These are phyloP conservation scores for Diversispora eburnea DNA, from an alignment of 192 early-diverging fungal species.

Conservation along the genomic window DNA sequence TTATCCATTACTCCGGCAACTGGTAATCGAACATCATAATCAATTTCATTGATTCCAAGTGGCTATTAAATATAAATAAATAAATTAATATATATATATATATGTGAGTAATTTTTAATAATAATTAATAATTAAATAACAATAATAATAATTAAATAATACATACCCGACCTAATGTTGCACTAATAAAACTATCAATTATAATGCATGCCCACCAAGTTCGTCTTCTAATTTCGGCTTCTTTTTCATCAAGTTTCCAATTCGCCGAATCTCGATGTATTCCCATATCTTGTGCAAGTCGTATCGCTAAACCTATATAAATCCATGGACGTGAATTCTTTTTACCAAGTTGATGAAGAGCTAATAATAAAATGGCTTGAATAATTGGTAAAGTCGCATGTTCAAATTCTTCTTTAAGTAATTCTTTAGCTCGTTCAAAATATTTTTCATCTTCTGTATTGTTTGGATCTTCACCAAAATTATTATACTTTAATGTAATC, in stretches of 20 bases:
- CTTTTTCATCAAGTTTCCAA: conserved; percentile 48
- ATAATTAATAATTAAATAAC: not conserved
- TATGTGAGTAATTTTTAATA: not conserved
- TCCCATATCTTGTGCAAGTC: conserved; percentile 74
- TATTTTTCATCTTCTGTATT: conserved; percentile 41
- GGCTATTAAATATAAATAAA: conserved; percentile 20
- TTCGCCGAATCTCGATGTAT: conserved; percentile 63
- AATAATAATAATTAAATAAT: not conserved
- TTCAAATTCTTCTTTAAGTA: conserved; percentile 67
- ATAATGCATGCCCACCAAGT: conserved; percentile 76
- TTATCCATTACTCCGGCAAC: conserved; percentile 21
- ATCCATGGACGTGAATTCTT: conserved; percentile 67
- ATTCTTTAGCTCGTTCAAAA: conserved; percentile 67
- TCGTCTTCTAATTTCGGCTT: conserved; percentile 61
- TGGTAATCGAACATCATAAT: conserved; percentile 42
- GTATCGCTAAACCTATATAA: conserved; percentile 71
- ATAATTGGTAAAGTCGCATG: conserved; percentile 52
- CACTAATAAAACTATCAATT: conserved; percentile 63
- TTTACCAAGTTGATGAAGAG: conserved; percentile 62
- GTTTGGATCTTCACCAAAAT: conserved; percentile 34
- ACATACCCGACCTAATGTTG: conserved; percentile 54
- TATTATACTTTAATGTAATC: conserved; percentile 41
- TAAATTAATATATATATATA: not conserved
- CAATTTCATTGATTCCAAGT: conserved; percentile 38
- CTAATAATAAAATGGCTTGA: conserved; percentile 64